Evolutionary conservation across 2,329 filamentous ascomycete species (phyloP).

Genomic region (Mycogone perniciosa): DNA sequence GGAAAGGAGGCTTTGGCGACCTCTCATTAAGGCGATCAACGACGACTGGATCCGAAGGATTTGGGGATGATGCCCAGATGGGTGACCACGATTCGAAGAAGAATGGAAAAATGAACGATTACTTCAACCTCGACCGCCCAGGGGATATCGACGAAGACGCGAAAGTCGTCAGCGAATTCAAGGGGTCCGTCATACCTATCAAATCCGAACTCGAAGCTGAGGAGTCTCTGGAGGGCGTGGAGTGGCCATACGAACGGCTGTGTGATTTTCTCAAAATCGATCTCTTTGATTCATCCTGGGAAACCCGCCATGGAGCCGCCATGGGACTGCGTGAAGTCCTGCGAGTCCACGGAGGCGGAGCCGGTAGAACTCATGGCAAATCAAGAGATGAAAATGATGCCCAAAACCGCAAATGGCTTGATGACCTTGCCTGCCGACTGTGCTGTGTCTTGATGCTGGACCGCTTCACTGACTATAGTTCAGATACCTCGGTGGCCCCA

Average conservation of each 20-base stretch:
- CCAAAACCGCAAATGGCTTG: constrained; percentile 79
- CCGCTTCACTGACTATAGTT: constrained; percentile 95
- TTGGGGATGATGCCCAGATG: constrained; percentile 53
- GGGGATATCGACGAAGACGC: constrained; percentile 77
- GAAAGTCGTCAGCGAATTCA: constrained; percentile 93
- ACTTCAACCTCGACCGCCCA: constrained; percentile 81
- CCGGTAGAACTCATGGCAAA: constrained; percentile 69
- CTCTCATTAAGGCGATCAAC: constrained; percentile 62
- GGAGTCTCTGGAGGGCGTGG: constrained; percentile 66
- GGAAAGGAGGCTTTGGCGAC: constrained; percentile 85
- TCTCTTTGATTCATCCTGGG: constrained; percentile 89
- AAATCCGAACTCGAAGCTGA: constrained; percentile 82
- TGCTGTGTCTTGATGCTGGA: constrained; percentile 97
- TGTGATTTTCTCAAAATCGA: constrained; percentile 93
- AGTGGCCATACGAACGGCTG: constrained; percentile 92
- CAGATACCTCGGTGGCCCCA: constrained; percentile 92
- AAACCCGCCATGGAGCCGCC: constrained; percentile 90
- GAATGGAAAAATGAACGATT: constrained; percentile 66
- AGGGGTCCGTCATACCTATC: constrained; percentile 72
- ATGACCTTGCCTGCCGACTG: constrained; percentile 89
- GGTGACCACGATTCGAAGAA: constrained; percentile 48
- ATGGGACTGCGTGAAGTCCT: constrained; percentile 91
- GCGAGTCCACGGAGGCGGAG: constrained; percentile 83
- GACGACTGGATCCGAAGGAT: constrained; percentile 54
- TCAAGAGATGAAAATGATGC: constrained; percentile 66